These are phyloP conservation scores for Dothistroma septosporum DNA, from an alignment of 2,329 filamentous ascomycete species.

Conservation along the genomic window DNA sequence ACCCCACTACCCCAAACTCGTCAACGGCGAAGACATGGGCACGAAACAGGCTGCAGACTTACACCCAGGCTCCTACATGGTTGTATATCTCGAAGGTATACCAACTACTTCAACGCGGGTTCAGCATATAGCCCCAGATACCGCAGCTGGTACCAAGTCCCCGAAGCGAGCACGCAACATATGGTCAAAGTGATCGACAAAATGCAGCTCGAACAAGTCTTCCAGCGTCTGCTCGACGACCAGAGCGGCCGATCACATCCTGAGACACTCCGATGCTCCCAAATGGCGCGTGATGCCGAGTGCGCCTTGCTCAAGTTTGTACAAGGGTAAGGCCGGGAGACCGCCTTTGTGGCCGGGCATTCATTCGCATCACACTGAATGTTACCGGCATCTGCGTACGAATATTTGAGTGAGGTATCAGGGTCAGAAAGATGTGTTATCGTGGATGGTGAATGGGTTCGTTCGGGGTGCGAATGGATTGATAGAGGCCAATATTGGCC, in stretches of 20 bases:
- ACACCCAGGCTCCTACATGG: slow-evolving; percentile 20
- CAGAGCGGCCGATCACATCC: slow-evolving; percentile 19
- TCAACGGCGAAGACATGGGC: slow-evolving; percentile 18
- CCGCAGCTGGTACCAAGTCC: slow-evolving; percentile 17
- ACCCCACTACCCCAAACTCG: slow-evolving; percentile 19
- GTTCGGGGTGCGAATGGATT: slow-evolving; percentile 12
- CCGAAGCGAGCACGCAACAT: slow-evolving; percentile 17
- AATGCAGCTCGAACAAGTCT: slow-evolving; percentile 20
- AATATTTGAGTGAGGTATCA: slow-evolving; percentile 22
- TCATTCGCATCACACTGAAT: slow-evolving; percentile 13
- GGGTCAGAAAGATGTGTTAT: slow-evolving; percentile 20
- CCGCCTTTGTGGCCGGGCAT: slow-evolving; percentile 19
- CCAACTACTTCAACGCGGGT: slow-evolving; percentile 22
- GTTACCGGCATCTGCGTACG: slow-evolving; percentile 14
- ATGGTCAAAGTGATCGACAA: slow-evolving; percentile 20
- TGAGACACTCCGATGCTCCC: slow-evolving; percentile 15
- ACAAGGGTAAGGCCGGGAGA: slow-evolving; percentile 14
- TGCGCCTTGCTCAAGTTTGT: slow-evolving; percentile 18
- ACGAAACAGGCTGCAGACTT: slow-evolving; percentile 1
- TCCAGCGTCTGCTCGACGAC: slow-evolving; percentile 11
- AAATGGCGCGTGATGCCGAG: slow-evolving; percentile 11
- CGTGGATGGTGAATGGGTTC: slow-evolving; percentile 20
- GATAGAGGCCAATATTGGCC: slow-evolving; percentile 10
- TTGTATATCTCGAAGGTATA: slow-evolving; percentile 16
- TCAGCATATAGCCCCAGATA: slow-evolving; percentile 16